Evolutionary conservation across 1,284 basidiomycete genomes (phyloP).

Genomic region (Grifola frondosa): DNA sequence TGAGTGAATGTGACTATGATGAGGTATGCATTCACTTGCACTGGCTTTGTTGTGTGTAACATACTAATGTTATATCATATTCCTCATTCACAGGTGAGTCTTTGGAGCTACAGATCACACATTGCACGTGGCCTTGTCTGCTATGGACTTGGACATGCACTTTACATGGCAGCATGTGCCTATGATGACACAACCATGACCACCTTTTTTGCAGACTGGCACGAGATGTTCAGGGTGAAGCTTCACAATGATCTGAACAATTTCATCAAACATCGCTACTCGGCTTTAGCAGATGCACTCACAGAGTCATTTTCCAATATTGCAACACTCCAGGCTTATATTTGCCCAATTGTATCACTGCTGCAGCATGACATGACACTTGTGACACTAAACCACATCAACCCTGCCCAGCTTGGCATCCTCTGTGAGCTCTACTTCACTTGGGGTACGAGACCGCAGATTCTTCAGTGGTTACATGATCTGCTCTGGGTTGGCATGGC

Average conservation of each 20-base stretch:
- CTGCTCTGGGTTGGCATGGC: not conserved
- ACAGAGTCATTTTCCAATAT: conserved; percentile 41
- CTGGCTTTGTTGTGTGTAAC: too few species aligned
- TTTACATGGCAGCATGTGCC: too few species aligned
- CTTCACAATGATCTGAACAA: conserved; percentile 47
- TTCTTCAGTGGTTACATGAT: conserved; percentile 6
- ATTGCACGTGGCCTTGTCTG: conserved; percentile 39
- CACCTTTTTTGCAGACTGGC: conserved; percentile 40
- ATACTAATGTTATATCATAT: too few species aligned
- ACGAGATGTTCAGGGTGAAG: conserved; percentile 43
- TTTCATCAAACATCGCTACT: conserved; percentile 36
- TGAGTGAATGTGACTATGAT: conserved; percentile 57
- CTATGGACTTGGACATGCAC: conserved; percentile 43
- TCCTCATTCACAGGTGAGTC: too few species aligned
- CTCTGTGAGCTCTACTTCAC: conserved; percentile 54
- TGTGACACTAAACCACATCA: conserved; percentile 35
- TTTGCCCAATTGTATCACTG: conserved; percentile 37
- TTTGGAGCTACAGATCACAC: conserved; percentile 34
- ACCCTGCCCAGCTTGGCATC: conserved; percentile 44
- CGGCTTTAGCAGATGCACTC: conserved; percentile 39
- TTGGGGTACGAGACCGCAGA: conserved; percentile 34
- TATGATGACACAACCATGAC: conserved; percentile 29
- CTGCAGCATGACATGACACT: conserved; percentile 17
- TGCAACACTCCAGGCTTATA: conserved; percentile 46
- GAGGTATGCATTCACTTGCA: not conserved